Conservation (phyloP, 495 filamentous ascomycete genomes). For the Penicillium ucsense region DNA sequence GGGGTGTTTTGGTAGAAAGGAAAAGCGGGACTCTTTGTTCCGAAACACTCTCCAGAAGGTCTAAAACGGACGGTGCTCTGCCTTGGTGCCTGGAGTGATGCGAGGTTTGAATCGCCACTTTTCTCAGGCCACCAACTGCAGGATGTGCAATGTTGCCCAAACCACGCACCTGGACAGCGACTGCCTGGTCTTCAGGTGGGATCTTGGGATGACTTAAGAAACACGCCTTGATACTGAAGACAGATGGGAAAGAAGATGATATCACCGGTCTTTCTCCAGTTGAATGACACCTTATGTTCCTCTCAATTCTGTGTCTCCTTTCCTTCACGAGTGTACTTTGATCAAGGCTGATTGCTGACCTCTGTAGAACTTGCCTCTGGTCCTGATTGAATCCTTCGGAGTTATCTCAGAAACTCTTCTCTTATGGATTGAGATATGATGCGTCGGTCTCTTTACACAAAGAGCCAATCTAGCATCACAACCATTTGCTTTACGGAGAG, state of each 20-base stretch:
- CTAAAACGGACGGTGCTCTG: too few relatives aligned
- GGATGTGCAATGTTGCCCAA: too few relatives aligned
- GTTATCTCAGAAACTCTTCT: slow-evolving; percentile 16
- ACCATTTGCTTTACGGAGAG: slow-evolving; percentile 39
- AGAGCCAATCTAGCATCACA: slow-evolving; percentile 33
- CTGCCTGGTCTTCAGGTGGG: too few relatives aligned
- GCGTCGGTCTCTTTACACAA: slow-evolving; percentile 25
- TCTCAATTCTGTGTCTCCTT: slow-evolving; percentile 1
- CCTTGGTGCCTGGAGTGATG: too few relatives aligned
- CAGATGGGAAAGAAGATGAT: too few relatives aligned
- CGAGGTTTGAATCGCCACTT: too few relatives aligned
- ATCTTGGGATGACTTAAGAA: slow-evolving; percentile 1
- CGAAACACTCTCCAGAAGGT: too few relatives aligned
- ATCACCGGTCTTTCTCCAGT: not conserved
- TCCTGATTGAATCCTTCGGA: slow-evolving; percentile 17
- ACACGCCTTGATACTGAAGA: too few relatives aligned
- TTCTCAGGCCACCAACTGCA: slow-evolving; percentile 8
- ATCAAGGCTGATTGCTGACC: slow-evolving; percentile 7
- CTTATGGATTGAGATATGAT: slow-evolving; percentile 17
- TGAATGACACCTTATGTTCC: slow-evolving; percentile 2
- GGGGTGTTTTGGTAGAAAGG: too few relatives aligned
- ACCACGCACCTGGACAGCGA: too few relatives aligned
- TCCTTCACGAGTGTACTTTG: slow-evolving; percentile 8
- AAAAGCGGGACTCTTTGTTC: too few relatives aligned
- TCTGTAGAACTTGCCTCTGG: slow-evolving; percentile 7